phyloP scores from a whole-genome alignment of 208 protist genomes.

The Borovskyia barvae region DNA sequence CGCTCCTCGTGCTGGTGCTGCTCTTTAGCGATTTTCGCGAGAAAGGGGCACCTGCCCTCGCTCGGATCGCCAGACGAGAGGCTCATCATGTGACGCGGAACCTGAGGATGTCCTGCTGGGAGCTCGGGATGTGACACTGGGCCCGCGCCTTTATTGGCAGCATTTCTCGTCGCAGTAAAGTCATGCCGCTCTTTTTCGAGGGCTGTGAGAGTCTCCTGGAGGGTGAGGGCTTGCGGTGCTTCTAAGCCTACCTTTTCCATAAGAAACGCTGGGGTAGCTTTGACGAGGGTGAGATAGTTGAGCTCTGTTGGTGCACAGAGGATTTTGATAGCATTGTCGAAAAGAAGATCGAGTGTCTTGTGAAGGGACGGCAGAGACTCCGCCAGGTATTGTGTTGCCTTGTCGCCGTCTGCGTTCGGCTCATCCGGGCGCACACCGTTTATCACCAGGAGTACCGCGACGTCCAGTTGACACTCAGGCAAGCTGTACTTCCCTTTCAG shows the following conservation, averaged over 20 bases:
- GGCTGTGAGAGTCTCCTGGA: conserved; percentile 17
- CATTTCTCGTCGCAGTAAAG: background rate
- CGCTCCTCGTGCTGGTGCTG: no score
- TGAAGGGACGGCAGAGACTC: conserved; percentile 37
- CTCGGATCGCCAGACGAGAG: conserved; percentile 24
- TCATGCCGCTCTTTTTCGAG: conserved; percentile 45
- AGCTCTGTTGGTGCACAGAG: conserved; percentile 20
- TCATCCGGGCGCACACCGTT: conserved; percentile 24
- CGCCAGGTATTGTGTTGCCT: conserved; percentile 27
- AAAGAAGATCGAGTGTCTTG: conserved; percentile 28
- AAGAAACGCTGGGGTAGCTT: conserved; percentile 11
- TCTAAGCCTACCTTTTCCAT: conserved; percentile 18
- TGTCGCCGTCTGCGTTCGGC: conserved; percentile 31
- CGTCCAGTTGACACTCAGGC: conserved; percentile 60
- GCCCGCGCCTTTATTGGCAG: background rate
- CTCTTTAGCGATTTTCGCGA: conserved; percentile 8
- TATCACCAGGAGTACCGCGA: conserved; percentile 48
- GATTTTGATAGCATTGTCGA: conserved; percentile 24
- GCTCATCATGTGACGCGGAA: conserved; percentile 4
- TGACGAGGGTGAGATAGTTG: conserved; percentile 54
- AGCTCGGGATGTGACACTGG: background rate
- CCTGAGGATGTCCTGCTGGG: conserved; percentile 6
- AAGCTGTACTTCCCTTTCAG: conserved; percentile 62
- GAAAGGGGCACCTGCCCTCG: conserved; percentile 51
- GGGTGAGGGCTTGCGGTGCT: conserved; percentile 12